These are phyloP conservation scores for Hibiscus syriacus DNA, from an alignment of 345 rosid species.

Conservation along the genomic window DNA sequence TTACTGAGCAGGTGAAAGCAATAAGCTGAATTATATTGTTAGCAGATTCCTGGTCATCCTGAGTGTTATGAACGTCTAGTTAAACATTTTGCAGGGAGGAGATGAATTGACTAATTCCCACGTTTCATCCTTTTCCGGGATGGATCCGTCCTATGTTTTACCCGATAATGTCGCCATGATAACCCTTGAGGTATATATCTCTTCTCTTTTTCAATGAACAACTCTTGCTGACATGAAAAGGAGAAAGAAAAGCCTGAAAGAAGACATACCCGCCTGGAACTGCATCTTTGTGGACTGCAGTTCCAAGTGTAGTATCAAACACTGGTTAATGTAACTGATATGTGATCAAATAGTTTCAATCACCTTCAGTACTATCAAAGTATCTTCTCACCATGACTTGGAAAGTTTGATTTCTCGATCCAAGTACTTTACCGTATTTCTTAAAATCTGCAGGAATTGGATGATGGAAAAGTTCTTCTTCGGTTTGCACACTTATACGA, in stretches of 20 bases:
- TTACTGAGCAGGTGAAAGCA: conserved; percentile 14
- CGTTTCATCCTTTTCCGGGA: conserved; percentile 1
- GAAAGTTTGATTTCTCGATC: not conserved
- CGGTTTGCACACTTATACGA: conserved; percentile 47
- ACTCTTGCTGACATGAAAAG: not conserved
- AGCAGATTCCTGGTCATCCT: not conserved
- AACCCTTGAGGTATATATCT: conserved; percentile 13
- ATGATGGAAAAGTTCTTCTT: conserved; percentile 34
- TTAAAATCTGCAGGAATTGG: conserved; percentile 31
- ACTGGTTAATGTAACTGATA: not conserved
- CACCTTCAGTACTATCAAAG: not conserved
- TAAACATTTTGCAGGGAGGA: conserved; percentile 8
- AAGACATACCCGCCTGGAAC: not conserved
- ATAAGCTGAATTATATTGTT: not conserved
- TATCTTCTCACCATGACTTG: not conserved
- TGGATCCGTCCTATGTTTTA: conserved; percentile 11
- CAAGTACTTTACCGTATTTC: not conserved
- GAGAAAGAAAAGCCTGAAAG: not conserved
- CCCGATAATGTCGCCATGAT: conserved; percentile 16
- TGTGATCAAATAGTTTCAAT: not conserved
- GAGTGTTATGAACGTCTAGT: conserved; percentile 1
- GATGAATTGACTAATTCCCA: conserved; percentile 8
- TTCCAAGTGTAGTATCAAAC: not conserved
- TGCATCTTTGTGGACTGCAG: not conserved
- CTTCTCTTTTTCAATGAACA: not conserved